Percentiles rank a stretch among this genome's conserved stretches.
Conservation (phyloP, 2,329 filamentous ascomycete genomes). For the Herpotrichia juniperi region DNA sequence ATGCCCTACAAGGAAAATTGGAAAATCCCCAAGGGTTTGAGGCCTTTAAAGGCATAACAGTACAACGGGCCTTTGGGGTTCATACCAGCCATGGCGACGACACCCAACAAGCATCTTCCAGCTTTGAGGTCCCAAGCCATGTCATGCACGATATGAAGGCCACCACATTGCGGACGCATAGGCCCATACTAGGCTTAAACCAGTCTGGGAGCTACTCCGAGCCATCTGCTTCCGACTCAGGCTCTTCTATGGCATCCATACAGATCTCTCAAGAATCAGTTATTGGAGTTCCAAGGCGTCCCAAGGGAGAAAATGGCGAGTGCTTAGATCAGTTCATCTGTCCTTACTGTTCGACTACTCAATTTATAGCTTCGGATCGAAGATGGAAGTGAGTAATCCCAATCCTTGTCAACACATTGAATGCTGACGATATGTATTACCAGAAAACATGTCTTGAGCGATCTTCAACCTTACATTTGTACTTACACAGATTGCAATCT, state of each 20-base stretch:
- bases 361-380: neutral
- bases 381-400: neutral
- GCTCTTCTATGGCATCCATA: neutral
- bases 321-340: neutral
- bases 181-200: too few relatives aligned
- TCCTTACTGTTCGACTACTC: neutral
- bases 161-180: neutral
- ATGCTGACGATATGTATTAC: neutral
- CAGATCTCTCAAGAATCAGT: neutral
- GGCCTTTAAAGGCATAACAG: neutral
- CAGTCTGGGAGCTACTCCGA: neutral
- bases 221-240: neutral
- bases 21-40: neutral
- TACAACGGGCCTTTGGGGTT: neutral
- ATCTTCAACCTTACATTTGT: neutral
- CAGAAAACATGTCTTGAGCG: neutral
- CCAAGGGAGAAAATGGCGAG: neutral
- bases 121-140: neutral
- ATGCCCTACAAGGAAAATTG: neutral
- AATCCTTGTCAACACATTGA: neutral
- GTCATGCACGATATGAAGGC: neutral
- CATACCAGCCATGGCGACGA: neutral
- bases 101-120: neutral
- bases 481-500: neutral
- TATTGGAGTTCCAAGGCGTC: neutral